phyloP scores from a whole-genome alignment of 352 stramenopile genomes.

The Phytophthora kernoviae region DNA sequence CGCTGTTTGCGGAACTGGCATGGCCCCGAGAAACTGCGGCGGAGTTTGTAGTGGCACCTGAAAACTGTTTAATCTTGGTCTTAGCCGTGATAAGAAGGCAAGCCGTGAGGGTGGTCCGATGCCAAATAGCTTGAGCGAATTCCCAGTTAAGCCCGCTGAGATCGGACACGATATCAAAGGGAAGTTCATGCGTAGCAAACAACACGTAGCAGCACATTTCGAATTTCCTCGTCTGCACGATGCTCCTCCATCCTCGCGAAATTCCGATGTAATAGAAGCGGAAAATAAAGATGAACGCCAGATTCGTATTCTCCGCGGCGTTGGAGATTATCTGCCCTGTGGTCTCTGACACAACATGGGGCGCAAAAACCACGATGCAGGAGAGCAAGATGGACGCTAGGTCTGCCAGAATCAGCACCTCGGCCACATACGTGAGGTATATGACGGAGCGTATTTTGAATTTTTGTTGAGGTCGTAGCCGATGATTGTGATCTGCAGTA shows the following conservation, averaged over 20 bases:
- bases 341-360: conserved; percentile 1
- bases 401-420: conserved; percentile 29
- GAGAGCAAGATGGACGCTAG: conserved; percentile 21
- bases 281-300: conserved; percentile 40
- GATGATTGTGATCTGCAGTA: conserved; percentile 53
- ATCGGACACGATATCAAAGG: conserved; percentile 30
- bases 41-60: not conserved
- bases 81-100: conserved; percentile 39
- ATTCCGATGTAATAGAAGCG: conserved; percentile 44
- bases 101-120: conserved; percentile 37
- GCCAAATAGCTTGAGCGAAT: conserved; percentile 42
- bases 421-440: conserved; percentile 31
- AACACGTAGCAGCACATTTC: conserved; percentile 38
- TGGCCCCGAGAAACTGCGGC: not conserved
- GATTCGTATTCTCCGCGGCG: conserved; percentile 22
- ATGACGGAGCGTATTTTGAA: conserved; percentile 42
- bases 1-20: conserved; percentile 8
- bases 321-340: conserved; percentile 18
- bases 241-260: conserved; percentile 26
- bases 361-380: conserved; percentile 8
- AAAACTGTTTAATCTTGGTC: conserved; percentile 17
- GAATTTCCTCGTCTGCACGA: conserved; percentile 26
- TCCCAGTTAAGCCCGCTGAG: conserved; percentile 43
- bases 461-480: conserved; percentile 36
- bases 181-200: conserved; percentile 47